A percentile compares a stretch with the other conserved stretches of the same genome.
Evolutionary conservation across 495 filamentous ascomycete species (phyloP).

Genomic region (Emericellopsis terricola): DNA sequence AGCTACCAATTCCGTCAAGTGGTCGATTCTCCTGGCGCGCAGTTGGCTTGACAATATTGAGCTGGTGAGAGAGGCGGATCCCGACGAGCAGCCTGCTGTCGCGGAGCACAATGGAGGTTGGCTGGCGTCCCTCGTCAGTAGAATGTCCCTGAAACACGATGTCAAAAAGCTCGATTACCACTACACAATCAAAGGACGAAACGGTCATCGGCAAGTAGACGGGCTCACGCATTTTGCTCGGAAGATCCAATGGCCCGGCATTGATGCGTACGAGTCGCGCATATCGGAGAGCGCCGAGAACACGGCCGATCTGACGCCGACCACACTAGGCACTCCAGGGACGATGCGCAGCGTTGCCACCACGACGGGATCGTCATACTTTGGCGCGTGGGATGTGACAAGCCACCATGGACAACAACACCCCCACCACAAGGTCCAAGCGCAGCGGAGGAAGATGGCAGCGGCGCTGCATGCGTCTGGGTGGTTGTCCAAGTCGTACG

Average conservation of each 20-base stretch:
- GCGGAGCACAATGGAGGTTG: conserved; percentile 18
- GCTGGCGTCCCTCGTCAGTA: conserved; percentile 33
- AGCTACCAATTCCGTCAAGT: conserved; percentile 50
- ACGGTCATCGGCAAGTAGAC: conserved; percentile 30
- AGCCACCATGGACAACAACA: conserved; percentile 3
- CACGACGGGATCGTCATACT: conserved; percentile 23
- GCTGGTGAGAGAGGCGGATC: conserved; percentile 13
- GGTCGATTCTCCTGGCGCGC: conserved; percentile 62
- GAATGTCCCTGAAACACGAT: conserved; percentile 21
- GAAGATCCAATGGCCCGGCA: conserved; percentile 35
- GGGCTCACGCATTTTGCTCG: conserved; percentile 40
- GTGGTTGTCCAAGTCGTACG: conserved; percentile 69
- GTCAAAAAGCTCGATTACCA: conserved; percentile 1
- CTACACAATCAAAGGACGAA: conserved; percentile 24
- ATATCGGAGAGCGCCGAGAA: conserved; percentile 21
- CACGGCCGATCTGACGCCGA: conserved; percentile 18
- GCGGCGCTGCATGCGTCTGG: conserved; percentile 35
- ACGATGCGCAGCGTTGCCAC: conserved; percentile 14
- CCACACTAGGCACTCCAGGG: conserved; percentile 18
- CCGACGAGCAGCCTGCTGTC: conserved; percentile 9
- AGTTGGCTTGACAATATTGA: conserved; percentile 61
- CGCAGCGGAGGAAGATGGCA: conserved; percentile 18
- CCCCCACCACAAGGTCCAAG: conserved; percentile 6
- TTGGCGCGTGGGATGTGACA: conserved; percentile 10
- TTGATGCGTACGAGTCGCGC: conserved; percentile 17